Percentiles rank a stretch among this genome's conserved stretches.
phyloP scores from a whole-genome alignment of 495 filamentous ascomycete genomes.

The Polyplosphaeria fusca region DNA sequence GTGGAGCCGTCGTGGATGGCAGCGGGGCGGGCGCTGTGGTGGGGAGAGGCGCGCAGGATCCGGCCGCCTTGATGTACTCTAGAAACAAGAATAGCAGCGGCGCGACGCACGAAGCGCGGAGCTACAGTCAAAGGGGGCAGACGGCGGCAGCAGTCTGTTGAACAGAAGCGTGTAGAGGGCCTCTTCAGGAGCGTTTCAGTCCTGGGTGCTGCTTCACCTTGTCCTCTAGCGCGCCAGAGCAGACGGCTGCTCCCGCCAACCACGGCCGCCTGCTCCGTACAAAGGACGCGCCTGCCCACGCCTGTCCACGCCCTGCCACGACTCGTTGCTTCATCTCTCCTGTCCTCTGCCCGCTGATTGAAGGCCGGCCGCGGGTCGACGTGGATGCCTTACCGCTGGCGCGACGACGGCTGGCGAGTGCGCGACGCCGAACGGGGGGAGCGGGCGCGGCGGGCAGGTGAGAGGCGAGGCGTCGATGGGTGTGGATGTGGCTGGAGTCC shows the following conservation, averaged over 20 bases:
- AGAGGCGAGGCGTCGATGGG: no score
- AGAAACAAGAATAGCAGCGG: background rate
- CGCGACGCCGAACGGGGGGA: no score
- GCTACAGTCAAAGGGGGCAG: background rate
- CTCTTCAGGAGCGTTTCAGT: conserved; percentile 28
- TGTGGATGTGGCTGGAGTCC: no score
- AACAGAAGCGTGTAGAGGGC: background rate
- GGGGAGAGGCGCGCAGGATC: conserved; percentile 3
- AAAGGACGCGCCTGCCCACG: background rate
- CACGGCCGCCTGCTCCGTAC: background rate
- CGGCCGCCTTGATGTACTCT: background rate
- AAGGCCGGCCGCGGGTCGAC: no score
- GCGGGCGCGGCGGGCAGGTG: no score
- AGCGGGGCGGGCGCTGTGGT: conserved; percentile 12
- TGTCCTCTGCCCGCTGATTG: no score
- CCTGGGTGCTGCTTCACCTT: conserved; percentile 15
- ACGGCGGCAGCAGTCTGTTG: background rate
- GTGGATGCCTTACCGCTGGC: no score
- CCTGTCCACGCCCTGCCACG: no score
- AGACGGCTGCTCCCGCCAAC: conserved; percentile 15
- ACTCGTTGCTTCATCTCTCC: no score
- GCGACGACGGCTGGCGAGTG: no score
- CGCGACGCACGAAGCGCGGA: background rate
- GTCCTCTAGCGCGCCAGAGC: conserved; percentile 9
- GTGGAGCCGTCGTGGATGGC: background rate